Evolutionary conservation across 805 yeast genomes (phyloP), one percentile per base, ranked within the genome.

Genomic region (Kuraishia hungarica): DNA sequence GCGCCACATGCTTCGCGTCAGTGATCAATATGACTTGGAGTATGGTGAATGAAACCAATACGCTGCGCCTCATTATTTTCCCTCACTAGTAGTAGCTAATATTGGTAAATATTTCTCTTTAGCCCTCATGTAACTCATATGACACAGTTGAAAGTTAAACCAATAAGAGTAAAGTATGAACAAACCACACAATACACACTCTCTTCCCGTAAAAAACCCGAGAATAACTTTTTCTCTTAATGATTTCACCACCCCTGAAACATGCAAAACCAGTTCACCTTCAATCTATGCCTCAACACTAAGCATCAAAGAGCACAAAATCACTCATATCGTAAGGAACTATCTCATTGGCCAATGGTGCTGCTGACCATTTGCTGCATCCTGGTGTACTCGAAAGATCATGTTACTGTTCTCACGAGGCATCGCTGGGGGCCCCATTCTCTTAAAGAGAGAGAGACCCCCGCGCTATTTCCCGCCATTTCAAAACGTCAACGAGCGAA

Each of bases 281-380:
- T 35, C n/a, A 4, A 6, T 6, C 17, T 35, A 10, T n/a, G 29
- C 29, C 24, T 21, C 19, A 26, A n/a, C 43, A 23, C 46, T 51
- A 51, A 10, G 29, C 54, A n/a, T 53, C 49, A 29, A 54, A 54
- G n/a, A 54, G 50, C 21, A 54, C 56, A 51, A 54, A 54, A 26
- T 54, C 56, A 22, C 51, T 49, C 19, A 54, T 43, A n/a, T 54
- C 56, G 29, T 50, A 54, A 28, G 39, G 49, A 35, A 49, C 20
- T 21, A 15, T 19, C n/a, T 43, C 21, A 17, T 52, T 50, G 48
- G 50, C 13, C 43, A 54, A 54, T 54, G 56, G 56, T 54, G 56
- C 56, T 54, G 56, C 56, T 39, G 56, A 54, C 56, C 56, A 46
- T 35, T 50, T 21, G 15, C 24, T 48, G 23, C 43, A 35, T 13